Base-by-base conservation (phyloP, 164 flowering plant genomes). In the Kalanchoe fedtschenkoi region DNA sequence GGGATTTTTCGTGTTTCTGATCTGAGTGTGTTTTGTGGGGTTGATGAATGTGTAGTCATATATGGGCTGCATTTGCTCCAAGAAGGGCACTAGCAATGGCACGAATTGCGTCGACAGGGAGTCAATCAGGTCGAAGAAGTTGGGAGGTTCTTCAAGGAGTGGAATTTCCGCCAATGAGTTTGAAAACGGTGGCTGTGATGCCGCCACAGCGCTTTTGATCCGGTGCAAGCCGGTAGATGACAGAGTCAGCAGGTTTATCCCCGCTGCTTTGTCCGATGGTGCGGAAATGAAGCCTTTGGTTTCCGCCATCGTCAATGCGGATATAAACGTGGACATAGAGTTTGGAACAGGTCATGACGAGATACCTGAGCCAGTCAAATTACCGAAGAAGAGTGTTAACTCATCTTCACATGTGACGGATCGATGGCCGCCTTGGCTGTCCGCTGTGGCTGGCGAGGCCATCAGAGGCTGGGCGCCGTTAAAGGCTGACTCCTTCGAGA, bases 391-490 rank as follows among this genome's bases (percentile, higher is more conserved):
- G 51, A 51, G 6, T 26, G 56, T 17, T 26, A 26, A 17, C 26
- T n/a, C n/a, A n/a, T 32, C 32, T 2, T 51, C 55, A 19, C 55
- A 10, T 47, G 55, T 24, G 22, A 26, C 26, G 32, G 56, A 51
- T 26, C 32, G 11, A 5, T 51, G 56, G 56, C 56, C 56, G 6
- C 56, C 56, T 8, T 51, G 56, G 56, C 56, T 51, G 56, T 51
- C 56, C 26, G 56, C 56, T 51, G 56, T 51, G 24, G 56, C 56
- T 51, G 56, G 56, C 24, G 56, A 51, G 16, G 56, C 56, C 0
- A 26, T 51, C 56, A 26, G 56, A 51, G 56, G 56, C 26, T 51
- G 56, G 56, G 24, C 56, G 5, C 56, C 56, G 10, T 17, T 14
- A 26, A 51, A 51, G 56, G 56, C 56, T 13, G 56, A 51, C 24